Conservation (phyloP, 1,284 basidiomycete species). For the Pseudozyma flocculosa region DNA sequence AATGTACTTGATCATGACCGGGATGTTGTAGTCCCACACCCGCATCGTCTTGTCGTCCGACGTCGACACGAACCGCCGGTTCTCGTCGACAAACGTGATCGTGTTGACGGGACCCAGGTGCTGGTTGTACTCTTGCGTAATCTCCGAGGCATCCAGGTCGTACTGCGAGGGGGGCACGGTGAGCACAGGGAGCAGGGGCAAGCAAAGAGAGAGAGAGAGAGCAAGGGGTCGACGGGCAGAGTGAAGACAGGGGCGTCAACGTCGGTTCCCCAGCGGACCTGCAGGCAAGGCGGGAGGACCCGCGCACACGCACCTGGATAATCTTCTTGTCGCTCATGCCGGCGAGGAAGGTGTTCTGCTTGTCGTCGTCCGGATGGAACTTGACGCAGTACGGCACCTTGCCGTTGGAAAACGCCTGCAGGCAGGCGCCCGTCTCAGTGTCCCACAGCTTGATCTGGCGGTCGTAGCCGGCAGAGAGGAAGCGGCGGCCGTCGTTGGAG, state of each 20-base stretch:
- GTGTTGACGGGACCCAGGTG: conserved; percentile 97
- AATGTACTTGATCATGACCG: conserved; percentile 98
- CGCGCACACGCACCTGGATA: conserved; percentile 63
- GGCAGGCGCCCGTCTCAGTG: conserved; percentile 92
- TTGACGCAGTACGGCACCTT: conserved; percentile 93
- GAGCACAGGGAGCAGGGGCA: too few relatives aligned
- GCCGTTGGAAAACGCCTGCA: conserved; percentile 92
- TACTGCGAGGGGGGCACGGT: conserved; percentile 71
- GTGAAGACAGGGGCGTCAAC: too few relatives aligned
- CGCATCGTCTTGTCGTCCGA: conserved; percentile 99
- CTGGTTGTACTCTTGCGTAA: conserved; percentile 97
- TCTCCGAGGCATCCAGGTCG: conserved; percentile 87
- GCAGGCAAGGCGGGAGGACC: too few relatives aligned
- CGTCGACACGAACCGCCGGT: conserved; percentile 93
- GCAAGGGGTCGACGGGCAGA: too few relatives aligned
- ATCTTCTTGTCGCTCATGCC: conserved; percentile 99
- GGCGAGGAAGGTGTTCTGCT: conserved; percentile 92
- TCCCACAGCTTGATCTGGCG: conserved; percentile 99
- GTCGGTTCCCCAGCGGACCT: too few relatives aligned
- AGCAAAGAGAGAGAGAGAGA: too few relatives aligned
- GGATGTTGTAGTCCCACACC: conserved; percentile 87
- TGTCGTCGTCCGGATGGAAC: conserved; percentile 94
- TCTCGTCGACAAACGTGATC: conserved; percentile 95
- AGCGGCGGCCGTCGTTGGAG: conserved; percentile 84
- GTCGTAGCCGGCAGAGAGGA: conserved; percentile 92